phyloP scores from a whole-genome alignment of 2,329 filamentous ascomycete species.

The Myriosclerotinia duriaeana region DNA sequence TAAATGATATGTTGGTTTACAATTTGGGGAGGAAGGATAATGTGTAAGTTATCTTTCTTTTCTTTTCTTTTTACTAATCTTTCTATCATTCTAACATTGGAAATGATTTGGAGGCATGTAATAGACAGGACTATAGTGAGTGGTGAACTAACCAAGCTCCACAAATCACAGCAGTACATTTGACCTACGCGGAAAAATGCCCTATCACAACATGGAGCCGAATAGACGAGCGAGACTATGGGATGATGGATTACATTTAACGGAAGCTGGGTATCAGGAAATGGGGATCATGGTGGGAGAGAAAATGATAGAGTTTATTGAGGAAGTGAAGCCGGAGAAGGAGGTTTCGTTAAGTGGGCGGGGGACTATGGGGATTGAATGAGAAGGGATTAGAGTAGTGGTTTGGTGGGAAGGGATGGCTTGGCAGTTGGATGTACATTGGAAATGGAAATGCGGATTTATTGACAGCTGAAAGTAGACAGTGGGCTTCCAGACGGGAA shows the following conservation, averaged over 20 bases:
- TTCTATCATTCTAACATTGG: background rate
- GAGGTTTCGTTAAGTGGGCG: background rate
- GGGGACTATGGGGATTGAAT: slow-evolving; percentile 13
- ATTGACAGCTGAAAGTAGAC: background rate
- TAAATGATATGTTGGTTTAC: slow-evolving; percentile 53
- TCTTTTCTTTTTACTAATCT: background rate
- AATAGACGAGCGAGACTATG: slow-evolving; percentile 52
- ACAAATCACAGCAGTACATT: slow-evolving; percentile 48
- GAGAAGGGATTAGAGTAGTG: background rate
- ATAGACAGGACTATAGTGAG: no score
- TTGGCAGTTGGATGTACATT: background rate
- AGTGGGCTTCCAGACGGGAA: background rate
- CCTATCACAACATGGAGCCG: slow-evolving; percentile 52
- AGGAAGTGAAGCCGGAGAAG: slow-evolving; percentile 9
- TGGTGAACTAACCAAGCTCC: background rate
- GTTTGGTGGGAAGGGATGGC: background rate
- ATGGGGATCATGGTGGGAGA: slow-evolving; percentile 59
- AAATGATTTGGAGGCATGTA: background rate
- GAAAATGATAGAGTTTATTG: slow-evolving; percentile 51
- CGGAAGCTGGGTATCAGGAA: slow-evolving; percentile 57
- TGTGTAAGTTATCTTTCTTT: slow-evolving; percentile 26
- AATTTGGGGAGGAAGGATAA: slow-evolving; percentile 23
- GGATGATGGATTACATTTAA: slow-evolving; percentile 63
- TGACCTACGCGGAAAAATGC: slow-evolving; percentile 55
- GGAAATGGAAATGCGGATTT: no score